Conservation (phyloP, 129 eudicot genomes). For the Pittosporum tobira region DNA sequence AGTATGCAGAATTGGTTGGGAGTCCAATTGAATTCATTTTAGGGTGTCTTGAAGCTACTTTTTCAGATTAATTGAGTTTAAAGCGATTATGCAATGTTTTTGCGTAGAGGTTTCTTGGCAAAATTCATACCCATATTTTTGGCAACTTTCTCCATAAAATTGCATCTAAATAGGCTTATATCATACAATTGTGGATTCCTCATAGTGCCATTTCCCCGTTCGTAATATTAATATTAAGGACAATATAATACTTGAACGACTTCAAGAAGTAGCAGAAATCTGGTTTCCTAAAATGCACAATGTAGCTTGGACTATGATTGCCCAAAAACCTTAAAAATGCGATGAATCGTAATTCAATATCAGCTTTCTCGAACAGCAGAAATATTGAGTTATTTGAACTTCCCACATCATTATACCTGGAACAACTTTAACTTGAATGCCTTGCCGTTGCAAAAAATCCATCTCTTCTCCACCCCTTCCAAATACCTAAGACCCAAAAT, state of each 20-base stretch:
- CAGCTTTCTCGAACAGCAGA: not conserved
- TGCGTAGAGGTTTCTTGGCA: no score
- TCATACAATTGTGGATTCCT: not conserved
- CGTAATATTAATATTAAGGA: not conserved
- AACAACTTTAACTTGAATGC: constrained; percentile 81
- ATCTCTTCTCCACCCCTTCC: constrained; percentile 99
- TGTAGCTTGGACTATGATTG: not conserved
- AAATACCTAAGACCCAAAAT: constrained; percentile 47
- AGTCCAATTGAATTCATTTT: no score
- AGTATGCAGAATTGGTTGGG: no score
- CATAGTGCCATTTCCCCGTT: not conserved
- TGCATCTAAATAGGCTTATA: not conserved
- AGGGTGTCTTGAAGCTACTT: no score
- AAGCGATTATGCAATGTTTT: no score
- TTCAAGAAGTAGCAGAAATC: not conserved
- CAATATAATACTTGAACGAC: not conserved
- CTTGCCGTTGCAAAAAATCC: constrained; percentile 92
- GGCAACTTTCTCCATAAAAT: not conserved
- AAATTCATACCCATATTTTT: no score
- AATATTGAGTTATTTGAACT: not conserved
- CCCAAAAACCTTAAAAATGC: not conserved
- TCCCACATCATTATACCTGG: constrained; percentile 49
- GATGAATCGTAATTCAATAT: no score
- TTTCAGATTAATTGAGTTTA: no score
- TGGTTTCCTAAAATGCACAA: not conserved